These are phyloP conservation scores for Byssoonygena ceratinophila DNA, from an alignment of 2,329 filamentous ascomycete genomes.

Conservation along the genomic window DNA sequence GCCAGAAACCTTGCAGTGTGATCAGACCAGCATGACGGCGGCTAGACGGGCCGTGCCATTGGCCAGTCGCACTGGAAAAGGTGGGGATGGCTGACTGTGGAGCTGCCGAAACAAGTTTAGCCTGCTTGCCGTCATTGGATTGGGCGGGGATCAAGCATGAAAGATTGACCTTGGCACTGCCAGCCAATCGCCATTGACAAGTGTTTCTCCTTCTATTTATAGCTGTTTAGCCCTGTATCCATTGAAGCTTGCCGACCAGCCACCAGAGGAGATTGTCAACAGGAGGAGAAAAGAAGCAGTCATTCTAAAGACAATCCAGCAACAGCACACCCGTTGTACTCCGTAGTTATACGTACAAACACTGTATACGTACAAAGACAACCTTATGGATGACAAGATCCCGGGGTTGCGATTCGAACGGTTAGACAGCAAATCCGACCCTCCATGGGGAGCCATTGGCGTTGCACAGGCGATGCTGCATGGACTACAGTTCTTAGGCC, in stretches of 20 bases:
- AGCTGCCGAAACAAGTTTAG: constrained; percentile 1
- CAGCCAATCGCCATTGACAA: neutral
- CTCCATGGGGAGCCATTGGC: neutral
- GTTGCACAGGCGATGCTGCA: constrained; percentile 1
- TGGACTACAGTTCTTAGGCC: neutral
- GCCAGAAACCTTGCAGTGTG: no score
- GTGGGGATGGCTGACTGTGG: neutral
- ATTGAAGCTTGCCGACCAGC: neutral
- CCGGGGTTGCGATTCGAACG: neutral
- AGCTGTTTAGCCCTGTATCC: no score
- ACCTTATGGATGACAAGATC: neutral
- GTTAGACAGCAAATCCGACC: neutral
- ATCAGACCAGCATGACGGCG: constrained; percentile 5
- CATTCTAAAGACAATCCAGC: no score
- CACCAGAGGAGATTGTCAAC: no score
- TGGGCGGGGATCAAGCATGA: constrained; percentile 1
- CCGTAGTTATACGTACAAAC: no score
- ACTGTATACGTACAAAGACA: neutral
- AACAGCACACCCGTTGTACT: no score
- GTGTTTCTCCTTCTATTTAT: constrained; percentile 7
- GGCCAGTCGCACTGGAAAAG: neutral
- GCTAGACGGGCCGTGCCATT: constrained; percentile 9
- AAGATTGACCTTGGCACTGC: neutral
- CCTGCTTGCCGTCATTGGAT: neutral
- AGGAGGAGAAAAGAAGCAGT: no score